These are phyloP conservation scores for Candida koratica DNA, from an alignment of 805 yeast genomes.

Conservation along the genomic window DNA sequence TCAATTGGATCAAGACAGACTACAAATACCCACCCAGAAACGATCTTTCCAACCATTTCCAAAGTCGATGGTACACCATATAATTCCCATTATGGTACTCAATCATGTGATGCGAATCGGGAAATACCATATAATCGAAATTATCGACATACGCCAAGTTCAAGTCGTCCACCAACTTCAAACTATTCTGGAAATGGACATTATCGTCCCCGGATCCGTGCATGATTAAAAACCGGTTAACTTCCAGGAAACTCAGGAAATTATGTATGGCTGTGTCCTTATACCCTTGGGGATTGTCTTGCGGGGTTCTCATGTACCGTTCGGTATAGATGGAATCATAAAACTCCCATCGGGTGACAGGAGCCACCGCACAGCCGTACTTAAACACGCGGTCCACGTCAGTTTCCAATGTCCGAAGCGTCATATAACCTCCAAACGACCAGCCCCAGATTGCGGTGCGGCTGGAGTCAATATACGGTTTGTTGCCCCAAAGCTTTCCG, in stretches of 20 bases:
- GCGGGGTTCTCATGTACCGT: constrained; percentile 86
- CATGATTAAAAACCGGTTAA: constrained; percentile 73
- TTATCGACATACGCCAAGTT: constrained; percentile 54
- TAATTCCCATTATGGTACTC: constrained; percentile 71
- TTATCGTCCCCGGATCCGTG: constrained; percentile 98
- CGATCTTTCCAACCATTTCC: constrained; percentile 63
- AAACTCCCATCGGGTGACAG: constrained; percentile 90
- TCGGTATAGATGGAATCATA: constrained; percentile 95
- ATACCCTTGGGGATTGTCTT: constrained; percentile 64
- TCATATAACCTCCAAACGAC: constrained; percentile 95
- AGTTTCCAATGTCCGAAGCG: constrained; percentile 81
- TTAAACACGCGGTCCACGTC: constrained; percentile 73
- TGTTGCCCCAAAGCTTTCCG: constrained; percentile 65
- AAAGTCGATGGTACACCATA: constrained; percentile 68
- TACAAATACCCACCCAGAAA: too few relatives aligned
- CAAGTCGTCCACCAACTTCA: constrained; percentile 69
- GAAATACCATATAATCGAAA: constrained; percentile 84
- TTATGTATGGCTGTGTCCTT: constrained; percentile 50
- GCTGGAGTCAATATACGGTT: constrained; percentile 56
- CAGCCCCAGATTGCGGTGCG: constrained; percentile 94
- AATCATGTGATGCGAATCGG: constrained; percentile 90
- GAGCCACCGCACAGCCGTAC: constrained; percentile 95
- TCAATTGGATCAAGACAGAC: too few relatives aligned
- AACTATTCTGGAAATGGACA: constrained; percentile 89
- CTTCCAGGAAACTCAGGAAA: constrained; percentile 51